Base-by-base conservation (phyloP, 306 rosid genomes). In the Prinsepia uniflora region DNA sequence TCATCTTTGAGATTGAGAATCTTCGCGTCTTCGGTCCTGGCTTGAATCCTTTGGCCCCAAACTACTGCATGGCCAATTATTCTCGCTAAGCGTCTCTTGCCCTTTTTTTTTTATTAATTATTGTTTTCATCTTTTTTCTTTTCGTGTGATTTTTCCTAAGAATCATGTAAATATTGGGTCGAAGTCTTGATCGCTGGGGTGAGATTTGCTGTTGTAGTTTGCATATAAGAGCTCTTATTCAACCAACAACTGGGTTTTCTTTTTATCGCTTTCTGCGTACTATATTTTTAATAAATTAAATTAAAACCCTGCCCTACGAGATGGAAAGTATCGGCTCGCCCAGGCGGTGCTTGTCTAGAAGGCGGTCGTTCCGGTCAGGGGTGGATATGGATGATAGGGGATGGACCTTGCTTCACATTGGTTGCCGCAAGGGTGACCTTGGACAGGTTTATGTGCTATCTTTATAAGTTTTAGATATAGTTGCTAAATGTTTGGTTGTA, bases 21-120 rank as follows among this genome's bases (percentile, higher is more conserved):
- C 94, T 86, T 81, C 97, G 98, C 49, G 97, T 85, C 24, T 84
- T 88, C 14, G 98, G 98, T 78, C 97, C 97, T 15, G 98, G 97
- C 68, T 91, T 94, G 96, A 94, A 94, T 94, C 98, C 98, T 17
- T 89, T 90, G 34, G 82, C 95, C 39, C 87, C 96, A 22, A 67
- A 68, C 24, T 90, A 82, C 72, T 90, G 97, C 83, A 18, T 94
- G 6, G 92, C 98, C 67, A 72, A 94, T 81, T 88, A 94, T 24
- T 86, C 98, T 76, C 96, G 97, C 81, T 93, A 93, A 85, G 77
- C 85, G 55, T 72, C 40, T 67, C 65, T 20, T 54, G 7, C 65
- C 46, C 9, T 50, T 13, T n/a, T n/a, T 24, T 24, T 20, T 40
- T 10, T 24, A 5, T 34, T 34, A 39, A 4, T 6, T 20, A 22